Evolutionary conservation across 257 asterid species (phyloP).

Genomic region (Solanum sitiens): DNA sequence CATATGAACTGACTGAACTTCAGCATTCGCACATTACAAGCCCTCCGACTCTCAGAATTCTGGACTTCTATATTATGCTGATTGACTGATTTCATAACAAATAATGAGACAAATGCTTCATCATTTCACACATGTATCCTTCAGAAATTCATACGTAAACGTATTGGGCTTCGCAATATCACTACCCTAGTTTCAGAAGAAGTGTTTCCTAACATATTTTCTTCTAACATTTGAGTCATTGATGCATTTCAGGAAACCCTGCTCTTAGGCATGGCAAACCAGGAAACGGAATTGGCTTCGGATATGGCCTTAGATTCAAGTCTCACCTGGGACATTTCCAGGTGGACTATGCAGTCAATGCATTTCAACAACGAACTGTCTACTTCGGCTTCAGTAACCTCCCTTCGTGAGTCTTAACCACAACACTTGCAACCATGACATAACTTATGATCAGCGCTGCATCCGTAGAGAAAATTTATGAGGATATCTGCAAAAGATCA

Average conservation of each 20-base stretch:
- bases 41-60: background rate
- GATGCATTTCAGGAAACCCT: slow-evolving; percentile 57
- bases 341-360: slow-evolving; percentile 70
- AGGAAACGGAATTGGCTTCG: slow-evolving; percentile 70
- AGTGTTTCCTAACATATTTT: background rate
- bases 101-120: background rate
- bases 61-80: background rate
- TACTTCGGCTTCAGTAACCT: slow-evolving; percentile 72
- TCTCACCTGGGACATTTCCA: slow-evolving; percentile 75
- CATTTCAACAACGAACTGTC: slow-evolving; percentile 61
- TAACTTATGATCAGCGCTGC: background rate
- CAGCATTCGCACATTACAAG: background rate
- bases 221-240: background rate
- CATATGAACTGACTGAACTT: background rate
- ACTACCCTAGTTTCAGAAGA: background rate
- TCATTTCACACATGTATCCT: background rate
- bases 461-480: background rate
- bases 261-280: slow-evolving; percentile 88
- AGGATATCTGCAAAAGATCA: background rate
- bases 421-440: background rate
- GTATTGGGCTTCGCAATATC: background rate
- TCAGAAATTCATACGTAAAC: background rate
- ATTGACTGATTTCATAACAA: background rate
- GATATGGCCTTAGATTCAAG: slow-evolving; percentile 80
- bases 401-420: slow-evolving; percentile 18